Percentiles rank a stretch among this genome's conserved stretches.
phyloP scores from a whole-genome alignment of 2,329 filamentous ascomycete species.

The Dactylellina haptotyla region DNA sequence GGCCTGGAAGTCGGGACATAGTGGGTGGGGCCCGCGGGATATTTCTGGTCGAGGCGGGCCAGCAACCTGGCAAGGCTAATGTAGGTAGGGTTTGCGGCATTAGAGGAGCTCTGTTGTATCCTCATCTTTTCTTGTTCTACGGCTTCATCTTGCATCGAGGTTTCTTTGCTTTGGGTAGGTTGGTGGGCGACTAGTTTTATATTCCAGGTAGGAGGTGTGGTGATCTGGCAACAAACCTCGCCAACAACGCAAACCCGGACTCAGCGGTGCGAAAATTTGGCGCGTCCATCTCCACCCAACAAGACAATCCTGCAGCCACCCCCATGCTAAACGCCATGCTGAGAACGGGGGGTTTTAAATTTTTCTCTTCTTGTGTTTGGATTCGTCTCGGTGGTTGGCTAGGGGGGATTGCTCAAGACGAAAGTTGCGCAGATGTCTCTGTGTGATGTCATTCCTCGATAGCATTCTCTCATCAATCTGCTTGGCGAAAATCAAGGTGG shows the following conservation, averaged over 20 bases:
- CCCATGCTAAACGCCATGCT: too few relatives aligned
- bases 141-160: slow-evolving; percentile 12
- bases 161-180: not conserved
- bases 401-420: too few relatives aligned
- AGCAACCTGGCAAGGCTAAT: slow-evolving; percentile 51
- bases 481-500: not conserved
- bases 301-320: too few relatives aligned
- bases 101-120: slow-evolving; percentile 48
- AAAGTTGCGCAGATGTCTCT: too few relatives aligned
- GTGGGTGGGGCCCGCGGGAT: slow-evolving; percentile 19
- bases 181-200: slow-evolving; percentile 24
- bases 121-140: slow-evolving; percentile 28
- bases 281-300: not conserved
- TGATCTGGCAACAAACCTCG: slow-evolving; percentile 51
- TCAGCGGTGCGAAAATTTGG: not conserved
- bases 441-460: slow-evolving; percentile 34
- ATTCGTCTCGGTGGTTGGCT: slow-evolving; percentile 9
- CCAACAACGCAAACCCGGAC: slow-evolving; percentile 28
- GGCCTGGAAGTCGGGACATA: slow-evolving; percentile 33
- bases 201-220: slow-evolving; percentile 31
- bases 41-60: slow-evolving; percentile 47
- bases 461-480: not conserved
- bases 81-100: slow-evolving; percentile 24
- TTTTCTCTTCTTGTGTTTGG: slow-evolving; percentile 7
- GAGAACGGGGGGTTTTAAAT: not conserved